Evolutionary conservation across 495 filamentous ascomycete species (phyloP).

Genomic region (Penicillium verhagenii): DNA sequence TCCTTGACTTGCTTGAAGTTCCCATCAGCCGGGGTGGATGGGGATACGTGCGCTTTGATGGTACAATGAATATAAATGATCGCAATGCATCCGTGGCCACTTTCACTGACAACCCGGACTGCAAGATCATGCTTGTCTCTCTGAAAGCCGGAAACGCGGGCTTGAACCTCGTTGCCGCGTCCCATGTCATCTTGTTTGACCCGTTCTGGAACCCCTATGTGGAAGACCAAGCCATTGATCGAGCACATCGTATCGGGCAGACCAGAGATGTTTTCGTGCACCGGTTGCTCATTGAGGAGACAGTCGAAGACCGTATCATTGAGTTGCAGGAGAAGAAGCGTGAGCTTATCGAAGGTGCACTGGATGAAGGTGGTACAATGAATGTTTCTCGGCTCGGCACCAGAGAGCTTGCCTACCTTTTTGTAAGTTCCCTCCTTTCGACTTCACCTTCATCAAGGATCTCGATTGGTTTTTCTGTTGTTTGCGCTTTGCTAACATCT

Average conservation of each 20-base stretch:
- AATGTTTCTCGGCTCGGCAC: constrained; percentile 60
- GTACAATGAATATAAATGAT: constrained; percentile 68
- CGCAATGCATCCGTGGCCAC: constrained; percentile 70
- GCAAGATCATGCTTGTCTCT: constrained; percentile 81
- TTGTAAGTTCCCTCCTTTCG: constrained; percentile 47
- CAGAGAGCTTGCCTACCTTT: constrained; percentile 68
- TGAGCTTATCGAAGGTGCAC: constrained; percentile 71
- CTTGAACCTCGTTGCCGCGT: constrained; percentile 83
- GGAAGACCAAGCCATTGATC: constrained; percentile 92
- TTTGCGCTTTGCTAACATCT: not conserved
- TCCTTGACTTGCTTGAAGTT: constrained; percentile 92
- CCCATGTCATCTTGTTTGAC: constrained; percentile 86
- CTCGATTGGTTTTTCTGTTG: not conserved
- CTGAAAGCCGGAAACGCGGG: constrained; percentile 91
- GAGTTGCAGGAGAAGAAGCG: constrained; percentile 83
- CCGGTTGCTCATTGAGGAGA: constrained; percentile 70
- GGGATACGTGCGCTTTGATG: constrained; percentile 79
- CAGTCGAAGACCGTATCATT: constrained; percentile 89
- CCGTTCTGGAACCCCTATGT: constrained; percentile 98
- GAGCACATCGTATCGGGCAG: constrained; percentile 90
- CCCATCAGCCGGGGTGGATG: constrained; percentile 65
- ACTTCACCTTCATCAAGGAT: not conserved
- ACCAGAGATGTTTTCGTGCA: constrained; percentile 72
- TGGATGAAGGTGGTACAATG: constrained; percentile 74
- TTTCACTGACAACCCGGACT: constrained; percentile 65